These are phyloP conservation scores for Thermothelomyces thermophilus DNA, from an alignment of 2,329 filamentous ascomycete genomes.

Conservation along the genomic window DNA sequence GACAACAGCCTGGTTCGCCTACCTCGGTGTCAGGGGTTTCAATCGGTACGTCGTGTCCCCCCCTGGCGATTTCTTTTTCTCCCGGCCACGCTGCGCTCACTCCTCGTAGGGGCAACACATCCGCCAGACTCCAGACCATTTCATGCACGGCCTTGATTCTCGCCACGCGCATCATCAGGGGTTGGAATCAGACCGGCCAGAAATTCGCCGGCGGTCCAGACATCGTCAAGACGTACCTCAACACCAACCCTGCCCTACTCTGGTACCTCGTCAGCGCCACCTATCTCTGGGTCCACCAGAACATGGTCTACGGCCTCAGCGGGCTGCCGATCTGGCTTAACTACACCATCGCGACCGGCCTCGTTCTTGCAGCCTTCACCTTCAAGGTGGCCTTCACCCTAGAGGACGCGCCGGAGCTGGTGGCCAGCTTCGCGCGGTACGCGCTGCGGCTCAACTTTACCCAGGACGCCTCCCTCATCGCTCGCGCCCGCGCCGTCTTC, in stretches of 20 bases:
- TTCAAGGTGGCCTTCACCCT: conserved; percentile 90
- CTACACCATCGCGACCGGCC: conserved; percentile 35
- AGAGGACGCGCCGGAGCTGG: conserved; percentile 80
- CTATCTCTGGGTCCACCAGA: conserved; percentile 56
- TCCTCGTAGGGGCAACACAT: conserved; percentile 21
- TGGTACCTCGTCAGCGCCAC: conserved; percentile 67
- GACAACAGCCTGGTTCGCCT: conserved; percentile 61
- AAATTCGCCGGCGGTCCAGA: conserved; percentile 91
- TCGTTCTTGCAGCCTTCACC: conserved; percentile 53
- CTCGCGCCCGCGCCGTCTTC: conserved; percentile 46
- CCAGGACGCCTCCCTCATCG: conserved; percentile 40
- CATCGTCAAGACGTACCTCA: conserved; percentile 67
- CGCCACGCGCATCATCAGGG: conserved; percentile 59
- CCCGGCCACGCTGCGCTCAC: background rate
- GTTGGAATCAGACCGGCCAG: conserved; percentile 97
- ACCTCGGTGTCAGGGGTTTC: conserved; percentile 44
- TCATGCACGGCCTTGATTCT: conserved; percentile 45
- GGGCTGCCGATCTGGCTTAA: conserved; percentile 37
- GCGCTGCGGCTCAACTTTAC: conserved; percentile 38
- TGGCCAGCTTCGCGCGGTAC: conserved; percentile 41
- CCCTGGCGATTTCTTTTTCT: background rate
- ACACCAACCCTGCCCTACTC: conserved; percentile 56
- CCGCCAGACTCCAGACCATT: conserved; percentile 26
- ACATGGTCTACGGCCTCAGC: conserved; percentile 38
- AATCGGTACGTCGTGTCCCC: conserved; percentile 31